Percentiles rank a stretch among this genome's conserved stretches.
phyloP scores from a whole-genome alignment of 179 eudicot genomes.

The Amaranthus tricolor region DNA sequence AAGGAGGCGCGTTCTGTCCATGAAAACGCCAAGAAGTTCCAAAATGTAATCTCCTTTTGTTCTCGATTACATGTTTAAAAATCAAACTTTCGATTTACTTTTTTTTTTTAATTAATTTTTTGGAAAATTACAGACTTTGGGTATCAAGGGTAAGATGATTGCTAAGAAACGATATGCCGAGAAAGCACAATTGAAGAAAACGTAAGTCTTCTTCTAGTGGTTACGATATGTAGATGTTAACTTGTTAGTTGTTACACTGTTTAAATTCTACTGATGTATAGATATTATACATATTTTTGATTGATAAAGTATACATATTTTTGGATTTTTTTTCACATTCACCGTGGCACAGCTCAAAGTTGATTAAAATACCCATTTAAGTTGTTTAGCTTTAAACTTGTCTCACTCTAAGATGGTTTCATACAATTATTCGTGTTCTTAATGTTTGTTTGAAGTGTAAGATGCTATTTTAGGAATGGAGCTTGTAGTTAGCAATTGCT shows the following conservation, averaged over 20 bases:
- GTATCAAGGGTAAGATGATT: slow-evolving; percentile 90
- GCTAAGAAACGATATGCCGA: slow-evolving; percentile 79
- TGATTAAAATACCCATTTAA: no score
- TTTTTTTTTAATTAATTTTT: background rate
- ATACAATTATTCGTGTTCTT: no score
- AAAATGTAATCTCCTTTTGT: slow-evolving; percentile 31
- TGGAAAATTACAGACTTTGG: slow-evolving; percentile 53
- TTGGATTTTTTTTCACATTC: no score
- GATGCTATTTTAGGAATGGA: no score
- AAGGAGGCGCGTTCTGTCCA: slow-evolving; percentile 83
- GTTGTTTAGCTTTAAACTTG: no score
- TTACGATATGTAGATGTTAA: background rate
- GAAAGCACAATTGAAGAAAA: slow-evolving; percentile 92
- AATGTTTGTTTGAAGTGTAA: no score
- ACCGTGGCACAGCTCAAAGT: no score
- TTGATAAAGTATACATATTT: no score
- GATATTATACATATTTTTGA: no score
- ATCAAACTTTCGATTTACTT: background rate
- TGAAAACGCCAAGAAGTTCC: slow-evolving; percentile 57
- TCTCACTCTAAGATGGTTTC: no score
- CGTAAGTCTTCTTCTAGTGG: slow-evolving; percentile 43
- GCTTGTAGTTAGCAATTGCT: no score
- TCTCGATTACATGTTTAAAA: background rate
- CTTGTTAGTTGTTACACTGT: background rate
- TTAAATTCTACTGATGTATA: no score